phyloP scores from a whole-genome alignment of 495 filamentous ascomycete genomes.

The Penicillium steckii region DNA sequence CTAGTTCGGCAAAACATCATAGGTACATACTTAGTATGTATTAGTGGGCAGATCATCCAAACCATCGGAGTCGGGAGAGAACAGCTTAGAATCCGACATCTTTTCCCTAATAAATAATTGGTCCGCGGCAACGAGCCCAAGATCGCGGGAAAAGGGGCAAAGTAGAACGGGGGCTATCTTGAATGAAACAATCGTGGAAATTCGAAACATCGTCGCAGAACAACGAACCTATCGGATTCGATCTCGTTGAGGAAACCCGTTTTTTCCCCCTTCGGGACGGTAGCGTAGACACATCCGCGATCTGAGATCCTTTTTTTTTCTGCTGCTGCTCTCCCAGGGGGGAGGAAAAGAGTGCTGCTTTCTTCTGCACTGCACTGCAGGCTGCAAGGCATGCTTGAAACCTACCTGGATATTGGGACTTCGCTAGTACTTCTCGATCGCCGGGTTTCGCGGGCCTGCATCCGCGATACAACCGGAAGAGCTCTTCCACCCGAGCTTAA shows the following conservation, averaged over 20 bases:
- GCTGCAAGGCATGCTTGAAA: constrained; percentile 33
- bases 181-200: background rate
- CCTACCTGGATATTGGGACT: constrained; percentile 22
- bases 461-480: constrained; percentile 18
- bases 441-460: constrained; percentile 6
- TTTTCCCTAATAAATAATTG: background rate
- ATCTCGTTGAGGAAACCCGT: background rate
- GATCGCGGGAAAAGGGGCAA: background rate
- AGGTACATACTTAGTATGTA: no score
- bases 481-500: constrained; percentile 15
- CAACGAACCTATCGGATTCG: background rate
- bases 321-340: background rate
- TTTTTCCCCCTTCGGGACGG: background rate
- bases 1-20: no score
- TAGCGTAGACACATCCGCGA: background rate
- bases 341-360: background rate
- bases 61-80: background rate
- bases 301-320: background rate
- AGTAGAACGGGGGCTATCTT: background rate
- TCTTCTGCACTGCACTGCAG: constrained; percentile 3
- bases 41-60: background rate
- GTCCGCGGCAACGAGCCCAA: background rate
- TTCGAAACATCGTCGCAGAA: constrained; percentile 3
- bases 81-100: background rate
- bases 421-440: constrained; percentile 6